phyloP scores from a whole-genome alignment of 2,329 filamentous ascomycete genomes.

The Paecilomyces sp. region DNA sequence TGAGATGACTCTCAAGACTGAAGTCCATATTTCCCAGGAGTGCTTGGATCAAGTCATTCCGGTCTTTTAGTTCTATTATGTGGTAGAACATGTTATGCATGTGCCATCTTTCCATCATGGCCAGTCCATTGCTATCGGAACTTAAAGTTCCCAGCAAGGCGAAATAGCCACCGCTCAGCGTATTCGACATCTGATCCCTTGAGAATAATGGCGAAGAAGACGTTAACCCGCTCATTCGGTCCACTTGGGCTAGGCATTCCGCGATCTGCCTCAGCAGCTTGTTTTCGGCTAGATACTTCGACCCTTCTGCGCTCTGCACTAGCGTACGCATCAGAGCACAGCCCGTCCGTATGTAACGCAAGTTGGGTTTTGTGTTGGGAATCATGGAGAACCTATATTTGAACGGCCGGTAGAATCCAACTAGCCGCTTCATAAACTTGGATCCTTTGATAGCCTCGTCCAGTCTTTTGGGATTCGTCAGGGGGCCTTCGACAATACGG shows the following conservation, averaged over 20 bases:
- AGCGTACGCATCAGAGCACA: slow-evolving; percentile 83
- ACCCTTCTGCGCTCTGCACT: slow-evolving; percentile 76
- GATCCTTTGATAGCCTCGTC: slow-evolving; percentile 92
- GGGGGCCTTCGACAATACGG: slow-evolving; percentile 82
- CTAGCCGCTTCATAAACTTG: slow-evolving; percentile 90
- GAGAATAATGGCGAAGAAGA: slow-evolving; percentile 80
- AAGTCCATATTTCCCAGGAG: slow-evolving; percentile 91
- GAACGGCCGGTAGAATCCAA: slow-evolving; percentile 94
- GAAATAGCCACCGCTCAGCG: slow-evolving; percentile 88
- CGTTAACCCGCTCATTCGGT: slow-evolving; percentile 67
- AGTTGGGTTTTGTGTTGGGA: slow-evolving; percentile 83
- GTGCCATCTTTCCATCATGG: slow-evolving; percentile 90
- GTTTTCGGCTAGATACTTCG: slow-evolving; percentile 79
- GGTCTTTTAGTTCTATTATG: slow-evolving; percentile 83
- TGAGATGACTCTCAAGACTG: slow-evolving; percentile 75
- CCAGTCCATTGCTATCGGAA: slow-evolving; percentile 71
- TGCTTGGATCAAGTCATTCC: slow-evolving; percentile 83
- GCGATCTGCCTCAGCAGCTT: slow-evolving; percentile 90
- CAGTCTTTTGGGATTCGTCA: slow-evolving; percentile 82
- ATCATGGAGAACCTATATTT: slow-evolving; percentile 92
- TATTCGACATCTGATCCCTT: slow-evolving; percentile 73
- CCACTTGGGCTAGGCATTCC: slow-evolving; percentile 91
- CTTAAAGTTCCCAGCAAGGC: slow-evolving; percentile 83
- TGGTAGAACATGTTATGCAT: slow-evolving; percentile 99
- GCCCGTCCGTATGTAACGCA: slow-evolving; percentile 85